phyloP scores from a whole-genome alignment of 148 eudicot genomes.

The Vaccinium macrocarpon region DNA sequence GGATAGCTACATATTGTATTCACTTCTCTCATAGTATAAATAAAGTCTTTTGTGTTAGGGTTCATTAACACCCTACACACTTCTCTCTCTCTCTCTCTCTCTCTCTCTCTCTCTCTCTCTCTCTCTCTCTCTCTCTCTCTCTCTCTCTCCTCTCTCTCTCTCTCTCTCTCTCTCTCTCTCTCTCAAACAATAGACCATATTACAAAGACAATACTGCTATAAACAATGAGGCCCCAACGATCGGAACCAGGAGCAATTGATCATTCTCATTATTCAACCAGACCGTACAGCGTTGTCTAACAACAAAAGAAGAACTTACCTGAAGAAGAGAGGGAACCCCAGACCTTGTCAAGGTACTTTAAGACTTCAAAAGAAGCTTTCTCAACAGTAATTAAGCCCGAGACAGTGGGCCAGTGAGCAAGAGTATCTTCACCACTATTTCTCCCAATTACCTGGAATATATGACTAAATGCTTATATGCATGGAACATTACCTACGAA shows the following conservation, averaged over 20 bases:
- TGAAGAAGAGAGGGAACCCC: constrained; percentile 85
- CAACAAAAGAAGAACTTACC: constrained; percentile 42
- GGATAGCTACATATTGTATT: no score
- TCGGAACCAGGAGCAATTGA: not conserved
- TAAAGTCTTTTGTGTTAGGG: no score
- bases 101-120: no score
- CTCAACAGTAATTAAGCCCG: constrained; percentile 74
- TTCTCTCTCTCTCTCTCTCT: no score
- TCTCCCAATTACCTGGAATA: constrained; percentile 71
- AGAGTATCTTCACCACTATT: constrained; percentile 92
- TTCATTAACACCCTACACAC: no score
- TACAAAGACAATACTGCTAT: not conserved
- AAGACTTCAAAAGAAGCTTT: constrained; percentile 83
- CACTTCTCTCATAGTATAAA: no score
- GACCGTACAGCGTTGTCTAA: not conserved
- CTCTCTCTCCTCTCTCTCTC: no score
- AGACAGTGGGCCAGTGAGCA: constrained; percentile 88
- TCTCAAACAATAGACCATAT: not conserved
- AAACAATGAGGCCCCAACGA: not conserved
- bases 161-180: no score
- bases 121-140: no score
- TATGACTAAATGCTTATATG: constrained; percentile 12
- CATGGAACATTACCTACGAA: not conserved
- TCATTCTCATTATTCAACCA: not conserved
- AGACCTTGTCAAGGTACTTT: constrained; percentile 76